Evolutionary conservation across 148 eudicot genomes (phyloP), one percentile per base, ranked within the genome.

Genomic region (Cornus florida): DNA sequence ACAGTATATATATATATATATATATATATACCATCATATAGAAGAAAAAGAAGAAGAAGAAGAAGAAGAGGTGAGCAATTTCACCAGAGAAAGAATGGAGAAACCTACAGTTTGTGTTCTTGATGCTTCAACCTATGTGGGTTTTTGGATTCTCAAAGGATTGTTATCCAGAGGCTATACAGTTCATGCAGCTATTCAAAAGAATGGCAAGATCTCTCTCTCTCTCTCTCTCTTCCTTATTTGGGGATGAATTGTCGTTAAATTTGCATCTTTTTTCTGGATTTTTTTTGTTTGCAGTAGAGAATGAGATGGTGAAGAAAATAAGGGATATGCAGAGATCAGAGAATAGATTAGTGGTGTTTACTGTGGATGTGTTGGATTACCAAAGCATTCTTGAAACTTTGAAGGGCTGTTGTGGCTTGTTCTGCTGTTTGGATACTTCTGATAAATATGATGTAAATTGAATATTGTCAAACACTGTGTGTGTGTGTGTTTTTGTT

Each of bases 101-200:
- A 74, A 76, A 57, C 80, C 79, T 39, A 84, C 80, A 24, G 85
- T 87, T 75, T 87, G 89, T 82, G 89, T 87, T 69, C 82, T 87
- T 77, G 89, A 87, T 87, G 87, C 89, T 59, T 87, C 89, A 19
- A 87, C 78, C 67, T 87, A 84, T 75, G 84, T 87, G 74, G 89
- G 89, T 6, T 87, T 87, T 57, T 84, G 86, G 89, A 72, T 84
- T 68, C 70, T 84, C 33, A 84, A 82, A 35, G 80, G 76, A 53
- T 73, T 87, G 56, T 75, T 87, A 35, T 74, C 66, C 0, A 82
- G 62, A 79, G 89, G 89, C 2, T 84, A 87, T 68, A 67, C 53
- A 53, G 87, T 87, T 70, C 87, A 87, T 80, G 89, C 84, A 23
- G 87, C 89, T 48, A 22, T 84, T 28, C 83, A 77, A 5, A 82